Conservation (phyloP, 768 basidiomycete genomes). For the Mycena pura region DNA sequence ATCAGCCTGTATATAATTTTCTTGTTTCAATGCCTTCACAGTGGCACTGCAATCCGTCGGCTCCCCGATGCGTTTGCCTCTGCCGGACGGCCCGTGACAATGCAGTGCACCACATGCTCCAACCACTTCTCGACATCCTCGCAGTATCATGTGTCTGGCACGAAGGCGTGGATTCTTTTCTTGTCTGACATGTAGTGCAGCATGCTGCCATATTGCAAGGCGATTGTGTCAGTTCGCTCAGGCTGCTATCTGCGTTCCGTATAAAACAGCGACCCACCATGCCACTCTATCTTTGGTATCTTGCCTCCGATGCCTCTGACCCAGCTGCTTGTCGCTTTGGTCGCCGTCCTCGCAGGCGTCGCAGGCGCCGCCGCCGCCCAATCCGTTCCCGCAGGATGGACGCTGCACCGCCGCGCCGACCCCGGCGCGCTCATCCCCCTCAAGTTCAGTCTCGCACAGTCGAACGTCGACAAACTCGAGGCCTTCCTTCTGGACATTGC, state of each 20-base stretch:
- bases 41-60: too few species aligned
- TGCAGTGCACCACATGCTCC: slow-evolving; percentile 1
- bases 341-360: background rate
- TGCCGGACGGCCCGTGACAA: too few species aligned
- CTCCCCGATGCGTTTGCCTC: too few species aligned
- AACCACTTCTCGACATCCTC: background rate
- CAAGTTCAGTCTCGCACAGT: slow-evolving; percentile 17
- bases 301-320: slow-evolving; percentile 4
- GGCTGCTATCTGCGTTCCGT: background rate
- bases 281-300: background rate
- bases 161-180: slow-evolving; percentile 5
- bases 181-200: background rate
- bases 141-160: background rate
- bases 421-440: slow-evolving; percentile 12
- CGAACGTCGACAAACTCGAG: slow-evolving; percentile 14
- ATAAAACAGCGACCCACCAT: background rate
- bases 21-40: too few species aligned
- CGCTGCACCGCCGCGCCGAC: slow-evolving; percentile 15
- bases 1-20: too few species aligned
- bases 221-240: slow-evolving; percentile 6
- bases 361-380: background rate
- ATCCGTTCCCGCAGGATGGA: slow-evolving; percentile 14
- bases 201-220: slow-evolving; percentile 8
- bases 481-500: slow-evolving; percentile 11
- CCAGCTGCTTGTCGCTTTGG: slow-evolving; percentile 10